Conservation (phyloP, 2,329 filamentous ascomycete genomes). For the Colletotrichum trifolii region DNA sequence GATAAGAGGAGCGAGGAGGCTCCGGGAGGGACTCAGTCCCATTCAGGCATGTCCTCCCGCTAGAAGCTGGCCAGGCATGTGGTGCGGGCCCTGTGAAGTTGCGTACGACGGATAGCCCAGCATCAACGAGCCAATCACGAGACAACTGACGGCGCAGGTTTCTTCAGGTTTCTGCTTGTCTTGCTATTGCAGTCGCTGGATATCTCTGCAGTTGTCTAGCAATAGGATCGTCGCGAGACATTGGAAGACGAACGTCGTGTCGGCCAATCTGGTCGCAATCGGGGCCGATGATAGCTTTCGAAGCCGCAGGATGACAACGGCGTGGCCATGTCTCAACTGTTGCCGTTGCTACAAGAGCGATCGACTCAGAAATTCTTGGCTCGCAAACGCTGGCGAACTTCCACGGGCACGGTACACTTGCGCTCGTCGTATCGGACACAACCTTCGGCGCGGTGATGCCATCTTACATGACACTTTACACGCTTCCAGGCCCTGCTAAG, state of each 20-base stretch:
- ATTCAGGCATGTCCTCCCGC: slow-evolving; percentile 34
- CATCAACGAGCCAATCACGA: not conserved
- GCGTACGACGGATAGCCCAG: slow-evolving; percentile 5
- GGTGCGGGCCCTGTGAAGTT: slow-evolving; percentile 10
- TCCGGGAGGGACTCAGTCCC: slow-evolving; percentile 30
- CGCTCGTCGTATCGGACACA: no score
- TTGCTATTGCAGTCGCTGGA: slow-evolving; percentile 5
- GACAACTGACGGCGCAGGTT: slow-evolving; percentile 9
- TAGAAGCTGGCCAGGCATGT: slow-evolving; percentile 3
- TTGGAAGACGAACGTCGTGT: not conserved
- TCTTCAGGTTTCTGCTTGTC: slow-evolving; percentile 11
- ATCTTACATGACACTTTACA: slow-evolving; percentile 27
- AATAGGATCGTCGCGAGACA: not conserved
- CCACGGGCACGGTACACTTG: slow-evolving; percentile 1
- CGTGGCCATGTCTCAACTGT: no score
- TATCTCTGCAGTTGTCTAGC: not conserved
- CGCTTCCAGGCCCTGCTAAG: no score
- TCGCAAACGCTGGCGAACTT: no score
- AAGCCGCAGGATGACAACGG: no score
- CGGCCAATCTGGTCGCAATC: no score
- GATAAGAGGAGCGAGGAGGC: slow-evolving; percentile 27
- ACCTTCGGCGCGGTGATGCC: slow-evolving; percentile 31
- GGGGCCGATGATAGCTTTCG: no score
- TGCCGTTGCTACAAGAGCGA: no score
- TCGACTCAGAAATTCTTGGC: no score